phyloP scores from a whole-genome alignment of 768 basidiomycete species.

The Lactarius deliciosus region DNA sequence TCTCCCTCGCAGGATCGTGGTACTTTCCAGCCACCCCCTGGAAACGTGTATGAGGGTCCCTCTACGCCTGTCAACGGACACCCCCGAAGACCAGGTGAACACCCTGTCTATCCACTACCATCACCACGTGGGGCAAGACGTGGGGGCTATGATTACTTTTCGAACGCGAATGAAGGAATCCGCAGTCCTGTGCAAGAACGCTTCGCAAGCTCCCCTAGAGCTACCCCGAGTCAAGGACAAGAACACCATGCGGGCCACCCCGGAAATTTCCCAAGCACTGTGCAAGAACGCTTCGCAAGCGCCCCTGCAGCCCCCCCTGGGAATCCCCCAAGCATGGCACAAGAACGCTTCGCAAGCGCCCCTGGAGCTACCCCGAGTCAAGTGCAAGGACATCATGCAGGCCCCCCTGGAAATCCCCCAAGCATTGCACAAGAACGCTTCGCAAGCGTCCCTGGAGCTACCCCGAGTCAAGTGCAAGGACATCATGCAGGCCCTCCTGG shows the following conservation, averaged over 20 bases:
- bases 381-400: not conserved
- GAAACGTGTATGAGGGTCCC: conserved; percentile 7
- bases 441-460: not conserved
- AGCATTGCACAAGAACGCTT: conserved; percentile 6
- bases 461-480: not conserved
- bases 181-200: conserved; percentile 12
- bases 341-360: not conserved
- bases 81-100: conserved; percentile 1
- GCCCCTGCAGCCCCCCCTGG: not conserved
- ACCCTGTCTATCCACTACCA: conserved; percentile 6
- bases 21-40: not conserved
- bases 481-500: too few species aligned
- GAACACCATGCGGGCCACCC: not conserved
- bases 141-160: conserved; percentile 6
- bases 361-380: not conserved
- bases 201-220: not conserved
- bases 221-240: not conserved
- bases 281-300: not conserved
- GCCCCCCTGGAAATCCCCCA: not conserved
- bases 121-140: conserved; percentile 17
- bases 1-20: not conserved
- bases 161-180: not conserved
- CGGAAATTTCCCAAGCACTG: not conserved
- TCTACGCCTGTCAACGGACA: conserved; percentile 7
- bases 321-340: not conserved